These are phyloP conservation scores for Athelia psychrophila DNA, from an alignment of 1,284 basidiomycete species.

Conservation along the genomic window DNA sequence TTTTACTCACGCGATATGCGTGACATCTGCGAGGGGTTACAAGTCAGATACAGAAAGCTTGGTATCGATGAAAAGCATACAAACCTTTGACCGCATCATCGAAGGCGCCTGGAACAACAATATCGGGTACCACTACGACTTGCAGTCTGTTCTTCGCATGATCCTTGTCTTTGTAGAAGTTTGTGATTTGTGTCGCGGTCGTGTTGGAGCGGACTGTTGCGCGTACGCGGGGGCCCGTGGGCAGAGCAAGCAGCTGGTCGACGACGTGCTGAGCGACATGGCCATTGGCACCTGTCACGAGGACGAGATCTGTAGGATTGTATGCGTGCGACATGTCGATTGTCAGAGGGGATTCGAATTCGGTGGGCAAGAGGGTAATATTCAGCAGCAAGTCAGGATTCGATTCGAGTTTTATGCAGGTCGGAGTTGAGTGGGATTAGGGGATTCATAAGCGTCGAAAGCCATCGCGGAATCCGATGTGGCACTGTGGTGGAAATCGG, in stretches of 20 bases:
- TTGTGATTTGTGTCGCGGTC: background rate
- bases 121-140: background rate
- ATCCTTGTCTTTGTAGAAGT: background rate
- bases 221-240: background rate
- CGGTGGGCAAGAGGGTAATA: no score
- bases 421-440: no score
- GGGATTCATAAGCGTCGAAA: no score
- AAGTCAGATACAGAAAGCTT: background rate
- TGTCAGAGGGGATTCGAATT: no score
- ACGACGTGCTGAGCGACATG: slow-evolving; percentile 2
- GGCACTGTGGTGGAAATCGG: no score
- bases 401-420: no score
- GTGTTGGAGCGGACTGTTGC: background rate
- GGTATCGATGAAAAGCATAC: background rate
- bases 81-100: slow-evolving; percentile 1
- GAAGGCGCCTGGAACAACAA: background rate
- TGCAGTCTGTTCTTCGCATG: background rate
- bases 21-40: background rate
- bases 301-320: background rate
- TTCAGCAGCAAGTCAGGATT: no score
- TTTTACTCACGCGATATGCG: background rate
- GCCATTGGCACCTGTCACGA: background rate
- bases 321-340: background rate
- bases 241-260: slow-evolving; percentile 1
- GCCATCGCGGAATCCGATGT: no score